Conservation (phyloP, 768 basidiomycete species). For the Saitozyma podzolica region DNA sequence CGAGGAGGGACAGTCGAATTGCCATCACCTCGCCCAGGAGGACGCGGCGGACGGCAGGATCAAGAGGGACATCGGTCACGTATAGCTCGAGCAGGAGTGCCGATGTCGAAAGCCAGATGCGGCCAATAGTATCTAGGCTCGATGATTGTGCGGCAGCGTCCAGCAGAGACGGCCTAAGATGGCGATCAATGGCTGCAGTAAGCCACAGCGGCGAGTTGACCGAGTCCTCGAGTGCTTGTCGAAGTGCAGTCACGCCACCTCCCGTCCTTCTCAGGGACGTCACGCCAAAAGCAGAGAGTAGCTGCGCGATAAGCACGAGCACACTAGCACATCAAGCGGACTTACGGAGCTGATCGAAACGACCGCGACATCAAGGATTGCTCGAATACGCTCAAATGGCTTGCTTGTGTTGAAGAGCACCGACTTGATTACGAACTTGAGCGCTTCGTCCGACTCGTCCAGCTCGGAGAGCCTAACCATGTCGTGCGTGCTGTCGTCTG, state of each 20-base stretch:
- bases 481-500: conserved; percentile 8
- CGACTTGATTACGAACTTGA: conserved; percentile 17
- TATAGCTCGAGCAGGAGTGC: conserved; percentile 67
- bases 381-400: background rate
- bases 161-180: conserved; percentile 4
- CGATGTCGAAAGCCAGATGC: conserved; percentile 65
- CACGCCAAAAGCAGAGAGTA: conserved; percentile 8
- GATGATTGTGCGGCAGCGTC: background rate
- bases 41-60: conserved; percentile 66
- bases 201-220: too few relatives aligned
- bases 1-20: conserved; percentile 11
- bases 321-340: background rate
- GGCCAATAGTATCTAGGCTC: conserved; percentile 47
- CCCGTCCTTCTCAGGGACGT: too few relatives aligned
- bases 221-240: too few relatives aligned
- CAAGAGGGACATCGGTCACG: conserved; percentile 79
- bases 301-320: conserved; percentile 6
- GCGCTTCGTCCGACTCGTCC: conserved; percentile 17
- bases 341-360: background rate
- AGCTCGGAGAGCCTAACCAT: conserved; percentile 18
- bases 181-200: background rate
- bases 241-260: too few relatives aligned
- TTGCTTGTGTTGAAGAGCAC: background rate
- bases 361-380: background rate
- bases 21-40: conserved; percentile 25